Base-by-base conservation (phyloP, 345 rosid species). In the Euphorbia lathyris region DNA sequence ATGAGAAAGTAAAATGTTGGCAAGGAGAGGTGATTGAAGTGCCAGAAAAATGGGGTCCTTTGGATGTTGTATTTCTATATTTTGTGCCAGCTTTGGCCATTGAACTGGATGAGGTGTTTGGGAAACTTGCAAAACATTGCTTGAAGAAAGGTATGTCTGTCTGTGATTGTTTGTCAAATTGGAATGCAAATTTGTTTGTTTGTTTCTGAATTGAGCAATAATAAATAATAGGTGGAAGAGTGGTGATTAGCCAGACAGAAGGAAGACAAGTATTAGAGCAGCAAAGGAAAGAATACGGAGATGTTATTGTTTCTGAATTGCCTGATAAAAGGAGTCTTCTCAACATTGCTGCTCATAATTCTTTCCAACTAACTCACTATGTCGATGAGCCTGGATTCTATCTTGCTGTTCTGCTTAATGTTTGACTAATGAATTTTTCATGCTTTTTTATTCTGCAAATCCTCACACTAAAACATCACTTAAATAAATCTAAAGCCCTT, bases 1-100 rank as follows among this genome's bases (percentile, higher is more conserved):
- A 94, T 67, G 97, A 91, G 66, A 67, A 84, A 47, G 86, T 90
- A 52, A 91, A 90, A 77, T 94, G 98, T 81, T 94, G 98, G 98
- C 98, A 91, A 81, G 97, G 98, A 25, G 97, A 94, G 43, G 66
- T 94, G 66, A 84, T 82, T 25, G 80, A 85, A 76, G 86, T 86
- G 57, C 97, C 98, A 0, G 87, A 88, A 50, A 88, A 90, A 78
- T 94, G 98, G 97, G 82, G 82, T 42, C 92, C 98, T 0, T 79
- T 91, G n/a, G 91, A 94, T 76, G 90, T 79, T 40, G 88, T 86
- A 53, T 94, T 88, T 77, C 90, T 94, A 63, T 91, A 88, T 77
- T 91, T 88, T 71, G 80, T 90, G 65, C 97, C 98, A 52, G 95
- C 88, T 10, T 62, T 94, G 86, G 84, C 89, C 2, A 83, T 87